phyloP scores from a whole-genome alignment of 2,329 filamentous ascomycete species.

The Penicillium sclerotiorum region DNA sequence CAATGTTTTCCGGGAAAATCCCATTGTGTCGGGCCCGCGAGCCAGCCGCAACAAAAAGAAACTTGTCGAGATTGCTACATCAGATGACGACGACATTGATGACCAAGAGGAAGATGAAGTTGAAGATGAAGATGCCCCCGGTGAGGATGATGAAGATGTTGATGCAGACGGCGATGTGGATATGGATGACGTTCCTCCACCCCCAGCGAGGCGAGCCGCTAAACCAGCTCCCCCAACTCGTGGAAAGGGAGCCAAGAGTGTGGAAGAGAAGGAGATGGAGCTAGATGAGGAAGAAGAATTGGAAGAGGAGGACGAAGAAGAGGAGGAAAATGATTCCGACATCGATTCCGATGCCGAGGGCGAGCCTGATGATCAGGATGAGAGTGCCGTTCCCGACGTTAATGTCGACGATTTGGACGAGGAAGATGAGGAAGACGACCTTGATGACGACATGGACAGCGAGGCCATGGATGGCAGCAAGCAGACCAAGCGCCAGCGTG shows the following conservation, averaged over 20 bases:
- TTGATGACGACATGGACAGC: constrained; percentile 47
- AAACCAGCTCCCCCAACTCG: constrained; percentile 41
- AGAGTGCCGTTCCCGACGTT: constrained; percentile 46
- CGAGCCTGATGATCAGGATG: constrained; percentile 54
- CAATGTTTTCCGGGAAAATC: constrained; percentile 51
- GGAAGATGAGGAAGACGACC: constrained; percentile 45
- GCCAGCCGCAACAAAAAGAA: constrained; percentile 50
- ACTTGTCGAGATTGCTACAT: constrained; percentile 47
- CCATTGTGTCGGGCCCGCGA: constrained; percentile 50
- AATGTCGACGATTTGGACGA: constrained; percentile 42
- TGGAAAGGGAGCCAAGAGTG: constrained; percentile 43
- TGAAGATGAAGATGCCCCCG: constrained; percentile 41
- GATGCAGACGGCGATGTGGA: constrained; percentile 40
- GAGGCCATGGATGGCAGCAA: constrained; percentile 61
- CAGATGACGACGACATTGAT: constrained; percentile 53
- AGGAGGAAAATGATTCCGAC: constrained; percentile 52
- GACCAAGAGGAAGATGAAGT: constrained; percentile 48
- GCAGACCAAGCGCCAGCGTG: constrained; percentile 69
- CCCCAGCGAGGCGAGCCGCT: constrained; percentile 39
- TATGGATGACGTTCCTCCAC: constrained; percentile 51
- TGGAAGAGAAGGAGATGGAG: constrained; percentile 53
- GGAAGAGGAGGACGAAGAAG: constrained; percentile 54
- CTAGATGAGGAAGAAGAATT: constrained; percentile 38
- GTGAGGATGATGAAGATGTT: constrained; percentile 44
- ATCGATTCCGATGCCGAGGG: constrained; percentile 51